Base-by-base conservation (phyloP, 352 stramenopile species). In the Sclerospora graminicola region DNA sequence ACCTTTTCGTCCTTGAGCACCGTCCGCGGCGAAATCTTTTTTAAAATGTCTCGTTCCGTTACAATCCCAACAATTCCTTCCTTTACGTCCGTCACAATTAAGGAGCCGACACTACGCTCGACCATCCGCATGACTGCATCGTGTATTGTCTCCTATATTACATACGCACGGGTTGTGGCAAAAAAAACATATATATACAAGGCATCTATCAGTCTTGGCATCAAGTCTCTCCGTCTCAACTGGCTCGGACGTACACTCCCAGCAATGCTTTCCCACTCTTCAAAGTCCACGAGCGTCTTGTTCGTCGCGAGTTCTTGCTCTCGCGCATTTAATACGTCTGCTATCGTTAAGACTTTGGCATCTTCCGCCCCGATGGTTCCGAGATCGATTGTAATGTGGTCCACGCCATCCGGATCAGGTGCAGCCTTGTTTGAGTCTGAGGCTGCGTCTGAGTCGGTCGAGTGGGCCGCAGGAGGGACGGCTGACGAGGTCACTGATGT, bases 51-150 rank as follows among this genome's bases (percentile, higher is more conserved):
- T 34, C 79, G 69, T 63, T 91, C 79, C 2, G 79, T 91, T 13
- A 91, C 72, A 45, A 91, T 91, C 4, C 79, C 79, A 2, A 91
- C 74, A 31, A 91, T 80, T 0, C 76, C 79, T 28, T 62, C 58
- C 23, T 57, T 73, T 16, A 76, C 69, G 65, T 89, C 71, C 1
- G 73, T 90, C 27, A 89, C 76, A 42, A 89, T 87, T 11, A 90
- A 65, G 23, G 76, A 88, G 13, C 79, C 75, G 35, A 88, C 83
- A 51, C 83, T 83, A 50, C 62, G 69, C 59, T 85, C 66, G 31
- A 84, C 76, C 79, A 90, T 90, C 30, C 84, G 61, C 35, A 72
- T 46, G 15, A 88, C 66, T 0, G 75, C 79, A 36, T 82, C 72
- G n/a, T 88, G 73, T 34, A 90, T 70, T 34, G 71, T 81, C 45